Conservation (phyloP, 176 grass and related monocot species). For the Avena atlantica region DNA sequence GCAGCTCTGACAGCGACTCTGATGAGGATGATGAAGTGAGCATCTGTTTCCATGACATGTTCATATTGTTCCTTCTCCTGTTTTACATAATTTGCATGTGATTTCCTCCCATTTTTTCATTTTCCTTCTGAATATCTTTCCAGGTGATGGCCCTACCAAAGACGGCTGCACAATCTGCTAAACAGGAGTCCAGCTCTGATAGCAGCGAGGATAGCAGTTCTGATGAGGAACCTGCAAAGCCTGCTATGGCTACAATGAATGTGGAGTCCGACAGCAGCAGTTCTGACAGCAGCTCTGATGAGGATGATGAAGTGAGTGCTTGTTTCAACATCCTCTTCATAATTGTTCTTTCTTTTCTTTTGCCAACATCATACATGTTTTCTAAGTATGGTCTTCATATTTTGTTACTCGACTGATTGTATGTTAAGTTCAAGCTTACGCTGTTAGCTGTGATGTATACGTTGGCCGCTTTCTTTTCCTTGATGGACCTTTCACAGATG, state of each 20-base stretch:
- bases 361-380: not conserved
- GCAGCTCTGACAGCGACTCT: slow-evolving; percentile 66
- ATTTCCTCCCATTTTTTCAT: not conserved
- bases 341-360: not conserved
- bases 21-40: slow-evolving; percentile 58
- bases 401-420: not conserved
- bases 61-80: not conserved
- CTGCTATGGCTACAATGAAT: not conserved
- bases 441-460: not conserved
- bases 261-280: slow-evolving; percentile 49
- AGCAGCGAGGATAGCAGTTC: slow-evolving; percentile 5
- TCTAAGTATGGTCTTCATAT: not conserved
- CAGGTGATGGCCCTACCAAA: slow-evolving; percentile 60
- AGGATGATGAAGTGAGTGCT: slow-evolving; percentile 53
- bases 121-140: slow-evolving; percentile 1
- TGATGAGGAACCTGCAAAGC: slow-evolving; percentile 52
- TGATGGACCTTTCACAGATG: not conserved
- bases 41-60: not conserved
- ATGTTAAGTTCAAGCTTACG: not conserved
- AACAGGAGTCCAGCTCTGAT: slow-evolving; percentile 62
- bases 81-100: not conserved
- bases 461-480: not conserved
- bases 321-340: not conserved
- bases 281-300: slow-evolving; percentile 55
- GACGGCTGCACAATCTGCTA: slow-evolving; percentile 54